Base-by-base conservation (phyloP, 2,329 filamentous ascomycete species). In the Tolypocladium tropicale region DNA sequence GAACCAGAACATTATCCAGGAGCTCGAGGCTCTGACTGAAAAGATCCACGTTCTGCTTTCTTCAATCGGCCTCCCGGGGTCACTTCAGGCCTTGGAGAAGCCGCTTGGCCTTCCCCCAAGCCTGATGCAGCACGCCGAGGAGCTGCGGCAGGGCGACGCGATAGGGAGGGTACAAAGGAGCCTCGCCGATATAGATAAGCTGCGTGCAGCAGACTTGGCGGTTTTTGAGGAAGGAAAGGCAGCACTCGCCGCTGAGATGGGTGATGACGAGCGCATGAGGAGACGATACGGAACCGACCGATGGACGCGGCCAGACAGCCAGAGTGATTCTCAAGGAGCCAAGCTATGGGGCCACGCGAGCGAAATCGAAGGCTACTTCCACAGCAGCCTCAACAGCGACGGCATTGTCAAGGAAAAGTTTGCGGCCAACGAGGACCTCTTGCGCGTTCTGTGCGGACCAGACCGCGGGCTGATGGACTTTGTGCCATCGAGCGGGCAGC, bases 61-160 rank as follows among this genome's bases (percentile, higher is more conserved):
- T 21, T 92, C 88, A 0, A 76, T 97, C 16, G 94, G 95, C 57
- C 80, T 99, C 0, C 94, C 94, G 0, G 94, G 94, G 0, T 95
- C 93, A 1, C 74, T 99, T 4, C 94, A 99, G 68, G 94, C 94
- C 0, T 78, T 97, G 1, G 94, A 99, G 68, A 97, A 96, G 68
- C 94, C 94, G 0, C 78, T 99, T 0, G 94, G 94, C 0, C 72
- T 99, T 4, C 94, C 94, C 0, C 89, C 90, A 0, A 89, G 84
- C 18, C 74, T 99, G 2, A 82, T 91, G 3, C 89, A 94, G 25
- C 94, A 96, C 63, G 93, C 93, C 0, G 93, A 97, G 67, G 94
- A 97, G 67, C 87, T 99, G 52, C 82, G 92, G 23, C 93, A 97
- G 68, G 89, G 92, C 56, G 91, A 96, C 65, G 93, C 90, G 0